Conservation (phyloP, 208 protist species). For the Acanthamoeba divionensis region DNA sequence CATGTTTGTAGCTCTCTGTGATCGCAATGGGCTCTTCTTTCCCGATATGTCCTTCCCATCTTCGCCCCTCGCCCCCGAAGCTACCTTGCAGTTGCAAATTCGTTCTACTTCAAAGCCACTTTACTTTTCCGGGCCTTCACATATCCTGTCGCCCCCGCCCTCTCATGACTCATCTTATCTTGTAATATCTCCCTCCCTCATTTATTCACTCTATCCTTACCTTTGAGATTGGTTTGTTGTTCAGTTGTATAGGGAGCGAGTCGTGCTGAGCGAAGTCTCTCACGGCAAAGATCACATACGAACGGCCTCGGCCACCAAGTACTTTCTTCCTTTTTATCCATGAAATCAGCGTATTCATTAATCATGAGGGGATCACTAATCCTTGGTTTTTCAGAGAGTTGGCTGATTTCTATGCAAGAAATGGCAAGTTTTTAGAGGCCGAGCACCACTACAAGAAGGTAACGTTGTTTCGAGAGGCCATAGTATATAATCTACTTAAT, state of each 20-base stretch:
- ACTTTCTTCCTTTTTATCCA: background rate
- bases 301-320: background rate
- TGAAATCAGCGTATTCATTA: constrained; percentile 24
- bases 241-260: constrained; percentile 5
- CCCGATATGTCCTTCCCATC: too few relatives aligned
- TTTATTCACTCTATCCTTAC: background rate
- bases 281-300: background rate
- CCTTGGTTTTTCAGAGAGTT: background rate
- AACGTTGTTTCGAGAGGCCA: background rate
- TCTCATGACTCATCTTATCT: constrained; percentile 8
- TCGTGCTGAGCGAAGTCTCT: background rate
- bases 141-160: background rate
- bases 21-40: too few relatives aligned
- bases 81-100: background rate
- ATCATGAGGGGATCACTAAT: too few relatives aligned
- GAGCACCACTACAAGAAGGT: constrained; percentile 45
- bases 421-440: background rate
- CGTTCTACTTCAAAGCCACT: background rate
- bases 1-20: too few relatives aligned
- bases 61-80: background rate
- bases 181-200: background rate
- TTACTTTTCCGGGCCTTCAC: background rate
- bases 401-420: background rate
- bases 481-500: background rate
- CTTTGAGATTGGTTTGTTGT: background rate